Evolutionary conservation across 805 yeast species (phyloP), one percentile per base, ranked within the genome.

Genomic region (Saturnispora saitoi): DNA sequence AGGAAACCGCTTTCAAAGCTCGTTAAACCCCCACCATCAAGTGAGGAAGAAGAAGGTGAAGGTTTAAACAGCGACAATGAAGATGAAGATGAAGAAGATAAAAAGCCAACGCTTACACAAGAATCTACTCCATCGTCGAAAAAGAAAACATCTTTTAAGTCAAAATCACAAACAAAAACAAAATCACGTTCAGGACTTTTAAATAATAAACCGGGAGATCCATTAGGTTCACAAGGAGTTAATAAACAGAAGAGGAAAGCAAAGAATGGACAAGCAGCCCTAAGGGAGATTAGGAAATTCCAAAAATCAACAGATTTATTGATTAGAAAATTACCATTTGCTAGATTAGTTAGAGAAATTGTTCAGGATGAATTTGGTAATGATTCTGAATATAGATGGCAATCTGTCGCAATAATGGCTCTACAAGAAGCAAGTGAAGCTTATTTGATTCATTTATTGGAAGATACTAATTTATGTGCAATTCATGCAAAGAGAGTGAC

Each of bases 341-440:
- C 91, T 1, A 69, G 91, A 51, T 66, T 85, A 22, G 87, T 85
- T 8, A 76, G 83, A 52, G 93, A 85, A 56, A 81, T 85, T 3
- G 83, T 88, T 0, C 80, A 80, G 45, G 76, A 73, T 50, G 78
- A 71, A 52, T 68, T 73, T 32, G 81, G 82, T 0, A 55, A 60
- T 20, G 77, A 76, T 42, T 75, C 77, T 45, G 80, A 79, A 2
- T 70, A 81, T 43, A 73, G 86, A 58, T 85, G 95, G 95, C 91
- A 85, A 56, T 76, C 84, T 22, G 77, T 82, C 60, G 93, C 91
- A 1, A 72, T 85, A 12, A 58, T 84, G 62, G 91, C 91, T 4
- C 66, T 85, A 31, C 95, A 85, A 59, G 95, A 85, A 59, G 91
- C 91, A 1, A 74, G 85, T 43, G 95, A 85, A 60, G 90, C 91